Evolutionary conservation across 148 eudicot genomes (phyloP), one percentile per base, ranked within the genome.

Genomic region (Diospyros kaki): DNA sequence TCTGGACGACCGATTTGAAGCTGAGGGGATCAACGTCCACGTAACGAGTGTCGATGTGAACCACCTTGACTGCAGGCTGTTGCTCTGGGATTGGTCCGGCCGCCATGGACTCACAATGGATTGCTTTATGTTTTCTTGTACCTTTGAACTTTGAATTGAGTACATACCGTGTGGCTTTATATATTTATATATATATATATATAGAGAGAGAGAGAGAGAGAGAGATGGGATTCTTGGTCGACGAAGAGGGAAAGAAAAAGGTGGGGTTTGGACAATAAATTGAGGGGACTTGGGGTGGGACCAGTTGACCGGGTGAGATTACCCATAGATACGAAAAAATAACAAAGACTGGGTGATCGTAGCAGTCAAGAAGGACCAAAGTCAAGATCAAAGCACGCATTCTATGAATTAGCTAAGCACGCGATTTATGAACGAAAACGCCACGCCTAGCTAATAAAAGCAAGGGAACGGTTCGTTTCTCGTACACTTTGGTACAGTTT

Each of bases 1-100:
- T 77, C 78, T 87, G 88, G 50, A 87, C 88, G 1, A 81, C 84
- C 14, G 85, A 77, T 71, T 85, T 85, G 68, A 87, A 87, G 77
- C 76, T 77, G 53, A 54, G 56, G 38, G 82, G 75, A 68, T 87
- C 84, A 12, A 83, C 82, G 28, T 63, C 64, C 10, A 87, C 73
- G 62, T 80, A 62, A n/a, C 65, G 73, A 0, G 86, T 85, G 64
- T 76, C 76, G 41, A 87, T 79, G 10, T 83, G 58, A 48, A 76
- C 87, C 45, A 87, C 80, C 66, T 83, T 87, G 28, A 68, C 75
- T 13, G 76, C 28, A 28, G 28, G 72, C 40, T 28, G 73, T 2
- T 50, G 63, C 28, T 40, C 50, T 11, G 12, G 52, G 28, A 28
- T 28, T 28, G 28, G 28, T 28, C 28, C 10, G 17, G 58, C 69